Evolutionary conservation across 768 basidiomycete genomes (phyloP), one percentile per base, ranked within the genome.

Genomic region (Tricholoma saponaceum): DNA sequence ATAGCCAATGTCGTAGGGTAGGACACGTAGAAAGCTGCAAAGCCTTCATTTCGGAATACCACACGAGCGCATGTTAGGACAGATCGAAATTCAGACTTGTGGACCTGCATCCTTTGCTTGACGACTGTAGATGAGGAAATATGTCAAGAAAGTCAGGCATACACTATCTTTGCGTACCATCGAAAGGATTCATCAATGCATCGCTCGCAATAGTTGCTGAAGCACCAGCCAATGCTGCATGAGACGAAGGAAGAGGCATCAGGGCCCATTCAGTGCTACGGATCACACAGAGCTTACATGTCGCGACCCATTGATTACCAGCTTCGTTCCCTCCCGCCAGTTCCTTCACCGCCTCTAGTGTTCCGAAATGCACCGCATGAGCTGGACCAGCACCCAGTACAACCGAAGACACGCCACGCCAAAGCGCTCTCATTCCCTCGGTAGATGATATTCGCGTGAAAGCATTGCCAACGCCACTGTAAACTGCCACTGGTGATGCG

Each of bases 161-260:
- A 55, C 57, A 41, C 30, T 12, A 16, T 14, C 5, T 46, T 23
- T 14, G 22, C 85, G 69, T 71, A 97, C 96, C 96, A 75, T 99
- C 97, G 68, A 99, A 99, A 2, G 97, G 97, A 72, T 98, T 99
- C 97, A 99, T 99, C 55, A 98, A 77, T 2, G 97, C 97, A 76
- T 99, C 97, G 57, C 89, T 90, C 3, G 95, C 90, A 62, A 95
- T 90, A 9, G 97, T 98, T 0, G 96, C 97, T 0, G 89, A 84
- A 46, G 94, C 97, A 60, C 97, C 97, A 28, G 97, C 97, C 28
- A 94, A 65, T 28, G 96, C 97, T 93, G 64, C 35, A 53, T 26
- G 57, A 51, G 18, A 53, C 22, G 46, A 58, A 53, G 44, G 52
- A 23, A 55, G 33, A 16, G 54, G 32, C 14, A 35, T 35, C 37